Base-by-base conservation (phyloP, 768 basidiomycete species). In the Piloderma croceum region DNA sequence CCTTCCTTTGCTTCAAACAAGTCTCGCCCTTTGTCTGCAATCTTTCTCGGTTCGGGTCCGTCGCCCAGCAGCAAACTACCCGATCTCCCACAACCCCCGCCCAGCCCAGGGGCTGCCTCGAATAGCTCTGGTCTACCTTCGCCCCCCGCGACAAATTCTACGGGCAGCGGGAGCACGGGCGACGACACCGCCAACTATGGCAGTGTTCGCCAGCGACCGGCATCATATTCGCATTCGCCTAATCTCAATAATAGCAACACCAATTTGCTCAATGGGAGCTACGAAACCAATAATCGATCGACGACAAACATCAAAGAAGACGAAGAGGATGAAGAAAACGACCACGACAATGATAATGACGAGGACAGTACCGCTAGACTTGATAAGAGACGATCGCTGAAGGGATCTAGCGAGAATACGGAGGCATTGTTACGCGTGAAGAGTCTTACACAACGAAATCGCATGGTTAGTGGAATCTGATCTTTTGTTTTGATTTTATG, bases 101-200 rank as follows among this genome's bases (percentile, higher is more conserved):
- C 81, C n/a, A 82, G 78, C 46, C 80, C 81, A 9, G 67, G 64
- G 18, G 62, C 70, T 11, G 58, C 69, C 42, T 70, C 78, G 4
- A 57, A 53, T 46, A 65, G 69, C 42, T 85, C 83, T 5, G 86
- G 87, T 5, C 58, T 90, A 5, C 87, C 88, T 2, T 88, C 85
- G 18, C 88, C 88, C 1, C 88, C 88, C 31, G 86, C 84, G 20
- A 86, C 88, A 15, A 89, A 88, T 55, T 89, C 86, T 9, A 88
- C 85, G 2, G 85, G 83, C 24, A 87, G 84, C 58, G 83, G 83
- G 25, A 85, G 83, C 51, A 79, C 76, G 4, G 81, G 79, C 31
- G 80, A 80, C 61, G 72, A 72, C 34, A 65, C 60, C 38, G 73
- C 59, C 5, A 58, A 57, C 44, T 59, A 62, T 38, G 69, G 67